Base-by-base conservation (phyloP, 2,329 filamentous ascomycete genomes). In the Mycosphaerelloides madeirae region DNA sequence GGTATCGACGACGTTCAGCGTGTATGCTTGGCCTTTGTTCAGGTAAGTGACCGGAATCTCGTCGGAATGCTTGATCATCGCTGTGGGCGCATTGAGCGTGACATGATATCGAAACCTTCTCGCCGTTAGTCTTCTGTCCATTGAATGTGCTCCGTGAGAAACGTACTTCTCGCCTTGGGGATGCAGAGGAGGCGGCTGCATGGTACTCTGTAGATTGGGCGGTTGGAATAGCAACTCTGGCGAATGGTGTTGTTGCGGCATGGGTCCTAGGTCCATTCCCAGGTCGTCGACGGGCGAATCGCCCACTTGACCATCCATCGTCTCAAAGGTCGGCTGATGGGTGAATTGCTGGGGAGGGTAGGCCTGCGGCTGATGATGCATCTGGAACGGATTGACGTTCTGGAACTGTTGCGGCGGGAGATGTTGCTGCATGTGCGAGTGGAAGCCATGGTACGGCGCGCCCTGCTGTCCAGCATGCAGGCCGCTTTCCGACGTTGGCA, bases 41-140 rank as follows among this genome's bases (percentile, higher is more conserved):
- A 98, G 78, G 63, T 98, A 98, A 0, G 91, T 96, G n/a, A 97
- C 81, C 0, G 93, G 93, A 18, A 97, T 94, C 65, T 97, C 91
- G 48, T 94, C 85, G 1, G 81, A 69, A 50, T 89, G 83, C 65
- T 86, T 94, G 61, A 94, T 84, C 93, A 97, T 98, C 6, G 93
- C 93, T 0, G 93, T 98, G 3, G 91, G 89, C 1, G 93, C 91
- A 64, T 95, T 94, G 35, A 98, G 70, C 0, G 87, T 93, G 39
- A 87, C 84, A 63, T 93, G 86, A 62, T 87, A 97, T 31, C 93
- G 87, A 62, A 96, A 96, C 50, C 79, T 82, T 52, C 14, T 7
- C 9, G 7, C 16, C n/a, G 49, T 66, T 47, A 67, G 62, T 45
- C 35, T 47, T 13, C 22, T 37, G 12, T 31, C 38, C 35, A 14